Evolutionary conservation across 495 filamentous ascomycete genomes (phyloP).

Genomic region (Aspergillus panamensis): DNA sequence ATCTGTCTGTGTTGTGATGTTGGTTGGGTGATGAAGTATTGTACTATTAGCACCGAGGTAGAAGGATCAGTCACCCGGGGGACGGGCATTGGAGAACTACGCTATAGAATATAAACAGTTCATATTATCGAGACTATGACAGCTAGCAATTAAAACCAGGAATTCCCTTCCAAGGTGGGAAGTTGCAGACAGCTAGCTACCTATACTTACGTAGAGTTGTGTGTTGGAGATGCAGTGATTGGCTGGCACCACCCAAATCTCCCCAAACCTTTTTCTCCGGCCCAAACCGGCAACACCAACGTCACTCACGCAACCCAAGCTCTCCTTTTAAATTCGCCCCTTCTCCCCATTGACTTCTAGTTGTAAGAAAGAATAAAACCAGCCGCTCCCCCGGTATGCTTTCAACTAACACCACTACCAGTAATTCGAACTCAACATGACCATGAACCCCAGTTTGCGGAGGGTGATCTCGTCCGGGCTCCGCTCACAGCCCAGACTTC

Average conservation of each 20-base stretch:
- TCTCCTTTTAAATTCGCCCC: constrained; percentile 13
- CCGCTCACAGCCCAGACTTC: constrained; percentile 24
- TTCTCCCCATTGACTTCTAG: constrained; percentile 2
- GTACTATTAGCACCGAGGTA: no score
- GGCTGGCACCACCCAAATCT: constrained; percentile 22
- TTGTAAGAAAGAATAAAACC: constrained; percentile 3
- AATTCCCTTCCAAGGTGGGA: not conserved
- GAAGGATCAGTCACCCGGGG: no score
- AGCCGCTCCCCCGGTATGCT: constrained; percentile 4
- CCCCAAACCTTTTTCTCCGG: not conserved
- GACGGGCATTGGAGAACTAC: no score
- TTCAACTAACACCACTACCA: constrained; percentile 7
- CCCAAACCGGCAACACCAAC: constrained; percentile 26
- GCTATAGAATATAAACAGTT: no score
- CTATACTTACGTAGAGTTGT: no score
- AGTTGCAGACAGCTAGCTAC: no score
- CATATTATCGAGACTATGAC: not conserved
- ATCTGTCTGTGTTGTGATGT: not conserved
- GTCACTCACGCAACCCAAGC: constrained; percentile 34
- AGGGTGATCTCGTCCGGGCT: constrained; percentile 25
- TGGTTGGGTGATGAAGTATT: not conserved
- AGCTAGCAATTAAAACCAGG: not conserved
- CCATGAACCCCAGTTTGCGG: constrained; percentile 24
- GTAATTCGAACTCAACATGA: constrained; percentile 12
- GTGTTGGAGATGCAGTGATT: constrained; percentile 8